Evolutionary conservation across 164 flowering plant genomes (phyloP).

Genomic region (Liquidambar formosana): DNA sequence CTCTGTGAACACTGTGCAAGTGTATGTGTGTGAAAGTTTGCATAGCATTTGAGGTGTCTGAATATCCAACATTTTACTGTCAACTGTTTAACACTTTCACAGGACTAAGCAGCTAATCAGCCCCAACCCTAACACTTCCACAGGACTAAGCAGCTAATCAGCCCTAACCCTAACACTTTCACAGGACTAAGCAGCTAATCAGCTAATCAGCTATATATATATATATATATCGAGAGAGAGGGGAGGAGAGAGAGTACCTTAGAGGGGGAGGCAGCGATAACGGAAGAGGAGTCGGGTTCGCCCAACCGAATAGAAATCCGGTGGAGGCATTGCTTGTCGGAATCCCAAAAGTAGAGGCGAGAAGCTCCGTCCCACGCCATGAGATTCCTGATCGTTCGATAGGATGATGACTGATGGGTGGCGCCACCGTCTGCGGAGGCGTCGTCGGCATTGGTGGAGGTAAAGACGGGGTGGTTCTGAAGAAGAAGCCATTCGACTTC

Average conservation of each 20-base stretch:
- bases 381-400: constrained; percentile 34
- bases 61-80: too few relatives aligned
- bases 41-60: too few relatives aligned
- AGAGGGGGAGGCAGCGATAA: constrained; percentile 72
- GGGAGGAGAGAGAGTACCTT: too few relatives aligned
- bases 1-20: too few relatives aligned
- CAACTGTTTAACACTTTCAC: not conserved
- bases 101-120: not conserved
- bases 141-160: not conserved
- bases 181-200: not conserved
- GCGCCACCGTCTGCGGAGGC: constrained; percentile 2
- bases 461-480: constrained; percentile 63
- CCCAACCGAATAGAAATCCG: constrained; percentile 68
- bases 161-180: constrained; percentile 7
- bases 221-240: constrained; percentile 2
- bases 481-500: constrained; percentile 77
- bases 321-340: constrained; percentile 42
- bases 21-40: too few relatives aligned
- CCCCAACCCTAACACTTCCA: not conserved
- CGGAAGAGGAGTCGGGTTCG: constrained; percentile 69
- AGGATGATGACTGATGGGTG: not conserved
- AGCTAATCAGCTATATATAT: not conserved
- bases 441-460: constrained; percentile 30
- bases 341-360: constrained; percentile 76
- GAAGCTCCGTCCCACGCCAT: constrained; percentile 86